Evolutionary conservation across 1,284 basidiomycete species (phyloP), one percentile per base, ranked within the genome.

Genomic region (Clitocybe nebularis): DNA sequence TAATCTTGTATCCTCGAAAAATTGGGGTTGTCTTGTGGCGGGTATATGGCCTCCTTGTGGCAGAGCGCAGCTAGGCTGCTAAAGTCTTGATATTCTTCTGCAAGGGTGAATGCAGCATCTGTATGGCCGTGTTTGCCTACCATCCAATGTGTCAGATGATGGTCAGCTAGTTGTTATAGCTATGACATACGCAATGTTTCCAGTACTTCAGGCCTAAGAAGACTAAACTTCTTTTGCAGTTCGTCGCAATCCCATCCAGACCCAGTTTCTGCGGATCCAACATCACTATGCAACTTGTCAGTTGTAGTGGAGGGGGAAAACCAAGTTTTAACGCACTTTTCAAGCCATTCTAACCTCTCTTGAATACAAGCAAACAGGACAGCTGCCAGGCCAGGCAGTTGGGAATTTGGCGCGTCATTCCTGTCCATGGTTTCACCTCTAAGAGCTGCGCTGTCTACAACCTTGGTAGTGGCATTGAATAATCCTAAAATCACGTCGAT

Each of bases 61-160:
- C 89, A 93, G 3, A 97, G 74, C 30, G 84, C 79, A 14, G 87
- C 90, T 6, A 97, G 75, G 25, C 81, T 89, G 9, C 76, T 69
- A 67, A 89, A 96, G 61, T 96, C 93, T 17, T 73, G 73, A 59
- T 93, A 93, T 50, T 85, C 74, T 55, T 95, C 91, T 1, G 93
- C 92, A 1, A 96, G 75, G 5, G 69, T 62, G 60, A 92, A 93
- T 0, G 92, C 92, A 37, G 81, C 67, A 24, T 77, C 71, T 5
- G 76, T 72, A 49, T 84, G 75, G 3, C 84, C 84, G 43, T 81
- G 79, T 39, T 72, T 72, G n/a, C 82, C 83, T 87, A 41, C 36
- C 29, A 8, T 13, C 21, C 1, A 30, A 21, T 28, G 25, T 24
- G n/a, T 2, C 16, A 36, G 11, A 29, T 24, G 28, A 41, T 14